Evolutionary conservation across 2,329 filamentous ascomycete genomes (phyloP).

Genomic region (Elsinoe ampelina): DNA sequence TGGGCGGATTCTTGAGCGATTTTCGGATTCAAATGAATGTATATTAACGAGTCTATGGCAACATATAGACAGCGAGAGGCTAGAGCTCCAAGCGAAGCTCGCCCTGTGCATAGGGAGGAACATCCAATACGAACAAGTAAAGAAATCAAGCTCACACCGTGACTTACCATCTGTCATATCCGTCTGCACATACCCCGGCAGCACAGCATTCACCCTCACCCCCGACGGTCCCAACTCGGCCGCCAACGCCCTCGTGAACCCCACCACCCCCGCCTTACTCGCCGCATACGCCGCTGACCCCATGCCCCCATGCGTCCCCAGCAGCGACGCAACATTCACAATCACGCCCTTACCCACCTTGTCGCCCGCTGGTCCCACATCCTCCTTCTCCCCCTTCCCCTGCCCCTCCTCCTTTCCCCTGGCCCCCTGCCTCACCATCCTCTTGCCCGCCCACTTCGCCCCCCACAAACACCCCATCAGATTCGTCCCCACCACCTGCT

Average conservation of each 20-base stretch:
- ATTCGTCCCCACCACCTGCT: constrained; percentile 58
- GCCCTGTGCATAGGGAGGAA: not conserved
- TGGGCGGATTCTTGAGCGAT: constrained; percentile 27
- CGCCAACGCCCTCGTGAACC: constrained; percentile 17
- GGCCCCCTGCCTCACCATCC: constrained; percentile 36
- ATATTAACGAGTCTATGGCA: constrained; percentile 9
- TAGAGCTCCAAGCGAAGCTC: not conserved
- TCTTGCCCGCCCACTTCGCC: constrained; percentile 45
- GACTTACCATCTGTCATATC: constrained; percentile 20
- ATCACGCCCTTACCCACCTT: constrained; percentile 60
- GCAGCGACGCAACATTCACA: constrained; percentile 71
- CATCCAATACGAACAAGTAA: not conserved
- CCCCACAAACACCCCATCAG: constrained; percentile 56
- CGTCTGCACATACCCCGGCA: constrained; percentile 20
- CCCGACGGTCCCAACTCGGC: constrained; percentile 39
- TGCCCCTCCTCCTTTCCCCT: not conserved
- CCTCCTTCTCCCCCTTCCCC: not conserved
- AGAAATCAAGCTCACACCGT: not conserved
- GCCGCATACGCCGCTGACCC: constrained; percentile 48
- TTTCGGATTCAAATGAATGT: constrained; percentile 1
- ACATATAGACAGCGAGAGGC: not conserved
- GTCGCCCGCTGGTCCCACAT: constrained; percentile 62
- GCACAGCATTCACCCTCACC: constrained; percentile 58
- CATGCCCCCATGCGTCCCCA: constrained; percentile 58
- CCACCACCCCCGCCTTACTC: constrained; percentile 18